phyloP scores from a whole-genome alignment of 805 yeast species.

The Teunomyces tritomae region DNA sequence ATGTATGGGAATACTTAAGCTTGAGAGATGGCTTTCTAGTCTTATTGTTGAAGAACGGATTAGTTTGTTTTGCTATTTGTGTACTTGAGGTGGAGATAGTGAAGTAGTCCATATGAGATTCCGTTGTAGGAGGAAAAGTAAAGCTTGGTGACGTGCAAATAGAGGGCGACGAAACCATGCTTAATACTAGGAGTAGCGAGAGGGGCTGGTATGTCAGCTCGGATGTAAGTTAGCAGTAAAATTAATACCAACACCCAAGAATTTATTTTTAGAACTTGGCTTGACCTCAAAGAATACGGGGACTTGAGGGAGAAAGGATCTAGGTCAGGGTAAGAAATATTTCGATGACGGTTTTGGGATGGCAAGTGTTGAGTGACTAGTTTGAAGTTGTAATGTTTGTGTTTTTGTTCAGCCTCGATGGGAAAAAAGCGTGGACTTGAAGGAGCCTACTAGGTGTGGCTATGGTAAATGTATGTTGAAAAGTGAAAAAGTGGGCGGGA shows the following conservation, averaged over 20 bases:
- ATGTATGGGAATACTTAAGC: not conserved
- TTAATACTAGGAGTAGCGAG: not conserved
- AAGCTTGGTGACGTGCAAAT: constrained; percentile 22
- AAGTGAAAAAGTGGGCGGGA: not conserved
- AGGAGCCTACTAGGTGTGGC: not conserved
- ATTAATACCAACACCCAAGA: not conserved
- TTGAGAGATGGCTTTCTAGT: not conserved
- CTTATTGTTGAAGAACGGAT: not conserved
- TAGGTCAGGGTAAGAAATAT: not conserved
- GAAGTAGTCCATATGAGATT: constrained; percentile 15
- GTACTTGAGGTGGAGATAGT: constrained; percentile 6
- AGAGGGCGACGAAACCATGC: constrained; percentile 18
- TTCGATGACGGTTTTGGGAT: not conserved
- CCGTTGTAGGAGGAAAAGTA: constrained; percentile 15
- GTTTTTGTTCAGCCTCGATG: not conserved
- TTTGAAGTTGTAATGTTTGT: not conserved
- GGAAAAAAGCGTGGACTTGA: not conserved
- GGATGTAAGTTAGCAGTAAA: not conserved
- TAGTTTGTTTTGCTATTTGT: not conserved
- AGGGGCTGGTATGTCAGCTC: not conserved
- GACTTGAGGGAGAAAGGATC: not conserved
- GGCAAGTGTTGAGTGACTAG: not conserved
- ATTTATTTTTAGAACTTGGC: not conserved
- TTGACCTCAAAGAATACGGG: not conserved
- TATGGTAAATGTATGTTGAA: not conserved